phyloP scores from a whole-genome alignment of 768 basidiomycete species.

The Psilocybe cyanescens region DNA sequence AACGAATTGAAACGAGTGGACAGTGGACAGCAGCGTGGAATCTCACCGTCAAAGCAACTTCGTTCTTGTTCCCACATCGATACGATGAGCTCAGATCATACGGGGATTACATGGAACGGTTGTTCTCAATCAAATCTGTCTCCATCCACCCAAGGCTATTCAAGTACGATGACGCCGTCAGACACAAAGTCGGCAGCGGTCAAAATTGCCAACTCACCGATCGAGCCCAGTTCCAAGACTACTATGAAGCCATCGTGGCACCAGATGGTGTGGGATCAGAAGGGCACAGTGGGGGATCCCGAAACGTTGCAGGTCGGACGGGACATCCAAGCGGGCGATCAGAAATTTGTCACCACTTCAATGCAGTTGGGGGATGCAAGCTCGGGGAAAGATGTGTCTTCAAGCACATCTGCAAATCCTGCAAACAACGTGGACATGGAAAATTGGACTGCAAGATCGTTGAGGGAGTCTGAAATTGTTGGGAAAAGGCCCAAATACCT shows the following conservation, averaged over 20 bases:
- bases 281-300: background rate
- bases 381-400: constrained; percentile 9
- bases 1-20: constrained; percentile 9
- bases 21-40: constrained; percentile 30
- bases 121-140: constrained; percentile 20
- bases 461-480: background rate
- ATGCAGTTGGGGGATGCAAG: constrained; percentile 17
- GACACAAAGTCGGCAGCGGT: constrained; percentile 24
- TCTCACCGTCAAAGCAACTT: constrained; percentile 9
- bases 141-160: constrained; percentile 27
- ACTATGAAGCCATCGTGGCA: constrained; percentile 18
- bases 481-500: background rate
- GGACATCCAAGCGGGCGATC: background rate
- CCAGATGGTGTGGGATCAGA: constrained; percentile 3
- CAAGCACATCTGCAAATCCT: constrained; percentile 25
- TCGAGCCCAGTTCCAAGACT: background rate
- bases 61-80: constrained; percentile 32
- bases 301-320: no score
- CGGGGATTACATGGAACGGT: constrained; percentile 21
- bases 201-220: constrained; percentile 27
- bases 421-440: constrained; percentile 12
- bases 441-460: background rate
- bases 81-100: constrained; percentile 28
- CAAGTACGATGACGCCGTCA: constrained; percentile 33
- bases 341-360: constrained; percentile 25